Evolutionary conservation across 495 filamentous ascomycete species (phyloP).

Genomic region (Neurospora sp.): DNA sequence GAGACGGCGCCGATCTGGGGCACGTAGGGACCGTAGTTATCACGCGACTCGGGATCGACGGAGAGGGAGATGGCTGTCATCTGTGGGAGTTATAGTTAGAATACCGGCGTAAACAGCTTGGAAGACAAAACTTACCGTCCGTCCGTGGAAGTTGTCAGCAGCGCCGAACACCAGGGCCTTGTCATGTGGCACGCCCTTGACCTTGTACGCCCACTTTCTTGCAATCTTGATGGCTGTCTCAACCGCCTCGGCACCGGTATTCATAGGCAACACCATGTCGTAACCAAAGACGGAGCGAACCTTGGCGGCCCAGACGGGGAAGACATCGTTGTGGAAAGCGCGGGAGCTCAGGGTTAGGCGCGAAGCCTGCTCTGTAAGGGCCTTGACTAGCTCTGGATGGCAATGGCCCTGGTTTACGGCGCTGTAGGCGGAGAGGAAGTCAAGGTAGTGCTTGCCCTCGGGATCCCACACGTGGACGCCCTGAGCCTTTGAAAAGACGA

Average conservation of each 20-base stretch:
- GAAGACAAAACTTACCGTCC: conserved; percentile 55
- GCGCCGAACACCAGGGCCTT: conserved; percentile 79
- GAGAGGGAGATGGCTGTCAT: conserved; percentile 94
- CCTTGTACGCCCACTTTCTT: conserved; percentile 97
- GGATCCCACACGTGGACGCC: conserved; percentile 94
- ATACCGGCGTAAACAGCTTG: not conserved
- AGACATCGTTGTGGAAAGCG: conserved; percentile 98
- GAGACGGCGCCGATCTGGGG: conserved; percentile 72
- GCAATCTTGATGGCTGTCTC: conserved; percentile 97
- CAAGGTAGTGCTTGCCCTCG: conserved; percentile 92
- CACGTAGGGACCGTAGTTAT: conserved; percentile 94
- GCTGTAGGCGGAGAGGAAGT: conserved; percentile 96
- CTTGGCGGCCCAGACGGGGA: conserved; percentile 90
- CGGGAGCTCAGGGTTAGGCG: conserved; percentile 87
- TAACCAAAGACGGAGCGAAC: conserved; percentile 80
- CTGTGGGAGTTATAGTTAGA: conserved; percentile 28
- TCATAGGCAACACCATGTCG: conserved; percentile 99
- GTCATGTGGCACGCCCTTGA: conserved; percentile 79
- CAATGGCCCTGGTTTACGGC: conserved; percentile 99
- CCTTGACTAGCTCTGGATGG: conserved; percentile 88
- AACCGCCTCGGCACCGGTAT: conserved; percentile 97
- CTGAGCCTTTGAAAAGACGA: conserved; percentile 75
- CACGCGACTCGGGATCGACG: conserved; percentile 85
- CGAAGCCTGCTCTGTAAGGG: conserved; percentile 80
- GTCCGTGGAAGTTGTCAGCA: conserved; percentile 90